These are phyloP conservation scores for Malus domestica DNA, from an alignment of 306 rosid genomes.

Conservation along the genomic window ASM211411v1 NC_041795.1:33487501-33488000, in stretches of 20 bases:
- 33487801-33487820: slow-evolving; percentile 23
- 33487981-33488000: not conserved
- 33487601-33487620: slow-evolving; percentile 64
- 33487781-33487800: slow-evolving; percentile 29
- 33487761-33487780: slow-evolving; percentile 10
- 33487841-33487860: slow-evolving; percentile 27
- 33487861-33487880: slow-evolving; percentile 22
- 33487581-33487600: slow-evolving; percentile 71
- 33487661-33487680: slow-evolving; percentile 65
- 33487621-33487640: slow-evolving; percentile 63
- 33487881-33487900: not conserved
- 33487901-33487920: not conserved
- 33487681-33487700: slow-evolving; percentile 45
- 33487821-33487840: slow-evolving; percentile 45
- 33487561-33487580: slow-evolving; percentile 70
- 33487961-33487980: not conserved
- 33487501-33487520: slow-evolving; percentile 77
- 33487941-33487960: not conserved
- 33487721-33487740: slow-evolving; percentile 38
- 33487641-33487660: slow-evolving; percentile 67
- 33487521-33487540: slow-evolving; percentile 91
- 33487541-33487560: slow-evolving; percentile 84
- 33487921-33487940: not conserved
- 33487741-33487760: slow-evolving; percentile 24
- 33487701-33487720: slow-evolving; percentile 37